These are phyloP conservation scores for Nicotiana benthamiana DNA, from an alignment of 257 asterid genomes.

Conservation along the genomic window DNA sequence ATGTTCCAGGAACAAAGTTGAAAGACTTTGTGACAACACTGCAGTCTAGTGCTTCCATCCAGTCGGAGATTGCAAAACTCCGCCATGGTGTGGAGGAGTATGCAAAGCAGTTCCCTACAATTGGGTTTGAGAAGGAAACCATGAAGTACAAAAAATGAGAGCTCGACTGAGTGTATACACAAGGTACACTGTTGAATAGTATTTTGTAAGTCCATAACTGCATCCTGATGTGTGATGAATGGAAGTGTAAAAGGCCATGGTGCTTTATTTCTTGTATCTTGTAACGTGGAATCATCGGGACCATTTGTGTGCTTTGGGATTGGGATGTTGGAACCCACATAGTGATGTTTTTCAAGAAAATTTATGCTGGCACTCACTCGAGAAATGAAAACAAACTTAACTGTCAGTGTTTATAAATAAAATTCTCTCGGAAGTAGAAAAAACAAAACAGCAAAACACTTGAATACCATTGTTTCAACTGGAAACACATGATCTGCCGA, in stretches of 20 bases:
- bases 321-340: not conserved
- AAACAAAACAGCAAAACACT: not conserved
- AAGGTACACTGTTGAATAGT: not conserved
- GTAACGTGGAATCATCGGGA: not conserved
- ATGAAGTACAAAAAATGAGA: constrained; percentile 70
- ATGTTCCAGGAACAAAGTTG: constrained; percentile 56
- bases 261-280: not conserved
- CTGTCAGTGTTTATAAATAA: not conserved
- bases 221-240: not conserved
- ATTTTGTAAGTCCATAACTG: not conserved
- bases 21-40: constrained; percentile 84
- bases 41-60: constrained; percentile 39
- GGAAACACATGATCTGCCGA: not conserved
- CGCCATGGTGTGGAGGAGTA: constrained; percentile 64
- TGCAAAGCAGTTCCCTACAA: constrained; percentile 79
- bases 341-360: not conserved
- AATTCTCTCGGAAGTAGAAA: not conserved
- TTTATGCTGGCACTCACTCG: not conserved
- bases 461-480: not conserved
- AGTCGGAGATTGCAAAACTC: constrained; percentile 53
- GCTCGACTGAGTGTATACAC: not conserved
- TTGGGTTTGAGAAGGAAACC: constrained; percentile 75
- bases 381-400: not conserved
- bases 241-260: not conserved
- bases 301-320: not conserved